Conservation (phyloP, 148 eudicot genomes). For the Camellia granthamiana region DNA sequence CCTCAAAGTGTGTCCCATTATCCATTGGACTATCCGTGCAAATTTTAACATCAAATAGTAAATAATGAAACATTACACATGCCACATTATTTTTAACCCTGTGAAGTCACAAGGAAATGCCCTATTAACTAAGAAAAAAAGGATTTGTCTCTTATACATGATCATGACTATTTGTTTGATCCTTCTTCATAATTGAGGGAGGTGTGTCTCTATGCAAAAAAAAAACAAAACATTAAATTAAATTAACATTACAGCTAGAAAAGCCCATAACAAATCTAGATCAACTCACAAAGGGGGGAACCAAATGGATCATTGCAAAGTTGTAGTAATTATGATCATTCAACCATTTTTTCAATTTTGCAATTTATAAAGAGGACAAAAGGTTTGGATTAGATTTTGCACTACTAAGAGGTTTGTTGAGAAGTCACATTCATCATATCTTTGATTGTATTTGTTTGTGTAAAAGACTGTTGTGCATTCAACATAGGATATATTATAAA, state of each 20-base stretch:
- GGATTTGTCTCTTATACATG: background rate
- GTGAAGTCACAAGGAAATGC: too few relatives aligned
- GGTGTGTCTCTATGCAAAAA: too few relatives aligned
- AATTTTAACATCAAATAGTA: too few relatives aligned
- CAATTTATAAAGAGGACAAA: background rate
- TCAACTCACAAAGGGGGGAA: background rate
- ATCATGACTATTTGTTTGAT: background rate
- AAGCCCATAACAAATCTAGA: background rate
- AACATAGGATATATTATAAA: background rate
- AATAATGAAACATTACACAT: too few relatives aligned
- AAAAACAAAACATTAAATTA: background rate
- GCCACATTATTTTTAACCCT: too few relatives aligned
- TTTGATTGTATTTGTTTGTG: background rate
- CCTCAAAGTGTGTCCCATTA: too few relatives aligned
- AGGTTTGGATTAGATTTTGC: background rate
- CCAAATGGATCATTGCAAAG: background rate
- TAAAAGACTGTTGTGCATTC: background rate
- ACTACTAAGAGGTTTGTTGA: constrained; percentile 1
- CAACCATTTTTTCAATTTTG: background rate
- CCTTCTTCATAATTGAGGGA: too few relatives aligned
- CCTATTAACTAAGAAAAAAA: too few relatives aligned
- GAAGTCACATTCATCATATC: background rate
- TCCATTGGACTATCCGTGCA: too few relatives aligned
- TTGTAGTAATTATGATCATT: background rate
- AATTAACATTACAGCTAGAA: background rate